These are phyloP conservation scores for Yamadazyma triangularis DNA, from an alignment of 1,139 yeast genomes.

Conservation along the genomic window DNA sequence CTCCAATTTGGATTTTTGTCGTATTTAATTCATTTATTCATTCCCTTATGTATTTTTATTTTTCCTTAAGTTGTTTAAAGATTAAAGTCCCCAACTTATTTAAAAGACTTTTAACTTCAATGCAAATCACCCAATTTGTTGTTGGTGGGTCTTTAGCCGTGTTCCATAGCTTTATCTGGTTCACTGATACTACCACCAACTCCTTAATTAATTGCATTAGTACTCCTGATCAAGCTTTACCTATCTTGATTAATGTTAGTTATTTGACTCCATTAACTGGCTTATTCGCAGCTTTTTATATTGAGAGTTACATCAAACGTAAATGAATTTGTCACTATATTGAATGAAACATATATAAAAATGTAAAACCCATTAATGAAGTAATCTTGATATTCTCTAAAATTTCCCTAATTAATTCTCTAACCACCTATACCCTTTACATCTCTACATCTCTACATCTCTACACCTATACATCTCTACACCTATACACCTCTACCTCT, in stretches of 20 bases:
- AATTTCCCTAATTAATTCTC: too few relatives aligned
- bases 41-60: constrained; percentile 72
- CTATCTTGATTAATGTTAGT: constrained; percentile 57
- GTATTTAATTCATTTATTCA: constrained; percentile 77
- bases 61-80: constrained; percentile 58
- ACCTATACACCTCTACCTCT: too few relatives aligned
- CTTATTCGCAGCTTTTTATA: constrained; percentile 65
- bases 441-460: too few relatives aligned
- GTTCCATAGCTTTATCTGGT: constrained; percentile 58
- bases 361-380: too few relatives aligned
- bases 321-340: constrained; percentile 4
- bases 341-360: too few relatives aligned
- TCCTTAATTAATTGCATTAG: constrained; percentile 50
- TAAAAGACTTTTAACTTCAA: constrained; percentile 59
- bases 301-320: constrained; percentile 53
- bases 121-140: constrained; percentile 69
- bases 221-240: constrained; percentile 60
- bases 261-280: constrained; percentile 70
- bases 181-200: constrained; percentile 47
- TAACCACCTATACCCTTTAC: too few relatives aligned
- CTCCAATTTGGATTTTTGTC: constrained; percentile 80
- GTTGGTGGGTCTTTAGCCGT: constrained; percentile 68
- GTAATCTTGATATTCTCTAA: too few relatives aligned
- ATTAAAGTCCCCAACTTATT: constrained; percentile 55
- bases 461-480: too few relatives aligned